phyloP scores from a whole-genome alignment of 768 basidiomycete species.

The Tylopilus balloui region DNA sequence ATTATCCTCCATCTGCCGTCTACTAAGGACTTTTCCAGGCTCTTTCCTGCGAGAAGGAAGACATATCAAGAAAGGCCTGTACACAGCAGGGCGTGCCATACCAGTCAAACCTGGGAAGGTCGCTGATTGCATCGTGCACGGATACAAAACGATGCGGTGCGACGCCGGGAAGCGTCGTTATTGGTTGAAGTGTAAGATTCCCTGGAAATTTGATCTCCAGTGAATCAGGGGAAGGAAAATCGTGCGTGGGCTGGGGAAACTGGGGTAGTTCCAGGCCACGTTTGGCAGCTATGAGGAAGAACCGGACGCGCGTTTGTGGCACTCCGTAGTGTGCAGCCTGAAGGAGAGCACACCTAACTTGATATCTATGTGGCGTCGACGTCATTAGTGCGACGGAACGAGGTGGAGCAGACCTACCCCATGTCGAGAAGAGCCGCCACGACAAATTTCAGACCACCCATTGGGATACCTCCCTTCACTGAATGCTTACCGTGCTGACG shows the following conservation, averaged over 20 bases:
- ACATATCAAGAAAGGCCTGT: not conserved
- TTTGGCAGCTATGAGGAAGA: constrained; percentile 46
- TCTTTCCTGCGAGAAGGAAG: constrained; percentile 19
- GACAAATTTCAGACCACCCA: constrained; percentile 72
- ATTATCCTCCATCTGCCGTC: constrained; percentile 14
- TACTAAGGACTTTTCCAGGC: constrained; percentile 8
- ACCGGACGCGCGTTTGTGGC: constrained; percentile 43
- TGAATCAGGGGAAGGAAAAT: constrained; percentile 35
- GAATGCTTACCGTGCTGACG: constrained; percentile 37
- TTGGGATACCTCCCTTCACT: constrained; percentile 61
- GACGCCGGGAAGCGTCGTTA: constrained; percentile 44
- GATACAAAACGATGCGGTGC: constrained; percentile 56
- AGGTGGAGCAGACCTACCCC: constrained; percentile 41
- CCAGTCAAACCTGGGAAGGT: constrained; percentile 75
- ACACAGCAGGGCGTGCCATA: constrained; percentile 25
- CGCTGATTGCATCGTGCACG: constrained; percentile 69
- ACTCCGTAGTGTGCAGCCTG: constrained; percentile 48
- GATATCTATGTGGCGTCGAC: constrained; percentile 33
- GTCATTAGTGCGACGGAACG: not conserved
- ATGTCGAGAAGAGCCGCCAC: constrained; percentile 58
- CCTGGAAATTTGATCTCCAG: constrained; percentile 52
- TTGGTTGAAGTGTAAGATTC: constrained; percentile 37
- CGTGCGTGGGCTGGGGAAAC: constrained; percentile 42
- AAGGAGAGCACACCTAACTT: constrained; percentile 39
- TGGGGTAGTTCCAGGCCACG: constrained; percentile 34